Percentiles rank a stretch among this genome's conserved stretches.
phyloP scores from a whole-genome alignment of 2,329 filamentous ascomycete species.

The Verticillium isaacii region DNA sequence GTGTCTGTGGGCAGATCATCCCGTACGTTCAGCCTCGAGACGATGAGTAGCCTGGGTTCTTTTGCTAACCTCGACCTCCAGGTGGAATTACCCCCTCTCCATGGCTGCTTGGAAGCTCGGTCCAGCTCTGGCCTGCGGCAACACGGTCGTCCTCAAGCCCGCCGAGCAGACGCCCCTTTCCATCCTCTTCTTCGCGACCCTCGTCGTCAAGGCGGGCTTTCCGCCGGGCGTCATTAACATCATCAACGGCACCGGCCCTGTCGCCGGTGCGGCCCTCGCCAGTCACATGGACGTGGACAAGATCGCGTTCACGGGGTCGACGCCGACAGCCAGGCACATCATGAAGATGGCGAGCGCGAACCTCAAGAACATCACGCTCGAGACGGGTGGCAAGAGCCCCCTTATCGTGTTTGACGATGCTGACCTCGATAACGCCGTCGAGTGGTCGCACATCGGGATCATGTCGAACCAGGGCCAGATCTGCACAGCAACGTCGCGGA shows the following conservation, averaged over 20 bases:
- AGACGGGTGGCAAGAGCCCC: constrained; percentile 64
- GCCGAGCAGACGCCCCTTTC: constrained; percentile 65
- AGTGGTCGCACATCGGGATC: constrained; percentile 45
- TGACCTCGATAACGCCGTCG: constrained; percentile 63
- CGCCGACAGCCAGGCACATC: constrained; percentile 65
- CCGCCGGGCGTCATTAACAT: constrained; percentile 75
- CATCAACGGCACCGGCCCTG: constrained; percentile 64
- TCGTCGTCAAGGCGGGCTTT: constrained; percentile 70
- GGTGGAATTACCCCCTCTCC: constrained; percentile 12
- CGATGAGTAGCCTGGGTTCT: neutral
- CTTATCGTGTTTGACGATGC: constrained; percentile 62
- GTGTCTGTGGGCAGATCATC: constrained; percentile 68
- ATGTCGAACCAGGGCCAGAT: constrained; percentile 61
- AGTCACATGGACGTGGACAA: constrained; percentile 68
- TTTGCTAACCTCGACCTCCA: neutral
- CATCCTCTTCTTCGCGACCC: constrained; percentile 58
- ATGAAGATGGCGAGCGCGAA: constrained; percentile 70
- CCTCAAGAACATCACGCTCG: constrained; percentile 62
- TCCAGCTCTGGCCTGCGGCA: constrained; percentile 62
- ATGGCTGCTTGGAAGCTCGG: constrained; percentile 77
- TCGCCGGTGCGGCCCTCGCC: constrained; percentile 64
- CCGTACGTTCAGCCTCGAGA: constrained; percentile 53
- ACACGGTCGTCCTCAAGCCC: constrained; percentile 60
- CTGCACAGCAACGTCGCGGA: constrained; percentile 59
- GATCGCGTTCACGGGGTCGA: constrained; percentile 75